Evolutionary conservation across 371 early-diverging fungal genomes (phyloP).

Genomic region (Haplosporangium sp.): DNA sequence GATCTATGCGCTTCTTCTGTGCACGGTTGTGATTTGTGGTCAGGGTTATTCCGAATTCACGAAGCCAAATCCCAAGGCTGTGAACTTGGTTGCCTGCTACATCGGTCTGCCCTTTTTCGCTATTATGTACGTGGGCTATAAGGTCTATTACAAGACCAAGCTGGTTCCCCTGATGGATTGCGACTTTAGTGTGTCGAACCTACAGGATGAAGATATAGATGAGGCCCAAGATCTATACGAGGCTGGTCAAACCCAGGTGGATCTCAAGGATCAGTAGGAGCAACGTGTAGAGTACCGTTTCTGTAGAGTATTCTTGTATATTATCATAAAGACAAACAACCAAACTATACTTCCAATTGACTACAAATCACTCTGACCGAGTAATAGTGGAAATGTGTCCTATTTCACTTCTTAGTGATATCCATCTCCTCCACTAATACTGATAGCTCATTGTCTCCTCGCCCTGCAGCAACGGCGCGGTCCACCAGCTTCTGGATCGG

Average conservation of each 20-base stretch:
- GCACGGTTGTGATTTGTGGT: slow-evolving; percentile 74
- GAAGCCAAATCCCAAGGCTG: slow-evolving; percentile 43
- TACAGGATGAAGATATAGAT: slow-evolving; percentile 43
- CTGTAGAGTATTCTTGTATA: not conserved
- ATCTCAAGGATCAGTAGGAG: slow-evolving; percentile 32
- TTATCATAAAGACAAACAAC: too few species aligned
- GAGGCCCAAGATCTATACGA: slow-evolving; percentile 70
- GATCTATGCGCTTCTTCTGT: slow-evolving; percentile 70
- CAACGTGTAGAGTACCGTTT: not conserved
- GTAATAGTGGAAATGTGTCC: too few species aligned
- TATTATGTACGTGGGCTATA: slow-evolving; percentile 65
- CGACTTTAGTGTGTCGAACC: slow-evolving; percentile 50
- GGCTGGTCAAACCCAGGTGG: slow-evolving; percentile 35
- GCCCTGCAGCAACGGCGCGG: not conserved
- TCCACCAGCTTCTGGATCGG: slow-evolving; percentile 7
- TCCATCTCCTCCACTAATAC: not conserved
- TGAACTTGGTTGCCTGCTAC: slow-evolving; percentile 62
- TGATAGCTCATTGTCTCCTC: slow-evolving; percentile 12
- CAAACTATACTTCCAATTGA: not conserved
- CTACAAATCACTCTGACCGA: too few species aligned
- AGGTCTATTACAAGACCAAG: slow-evolving; percentile 57
- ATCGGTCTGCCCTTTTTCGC: slow-evolving; percentile 67
- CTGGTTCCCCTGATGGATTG: slow-evolving; percentile 51
- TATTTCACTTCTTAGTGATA: too few species aligned
- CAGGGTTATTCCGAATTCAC: slow-evolving; percentile 64